Evolutionary conservation across 306 rosid species (phyloP).

Genomic region (Cicer cuneatum): DNA sequence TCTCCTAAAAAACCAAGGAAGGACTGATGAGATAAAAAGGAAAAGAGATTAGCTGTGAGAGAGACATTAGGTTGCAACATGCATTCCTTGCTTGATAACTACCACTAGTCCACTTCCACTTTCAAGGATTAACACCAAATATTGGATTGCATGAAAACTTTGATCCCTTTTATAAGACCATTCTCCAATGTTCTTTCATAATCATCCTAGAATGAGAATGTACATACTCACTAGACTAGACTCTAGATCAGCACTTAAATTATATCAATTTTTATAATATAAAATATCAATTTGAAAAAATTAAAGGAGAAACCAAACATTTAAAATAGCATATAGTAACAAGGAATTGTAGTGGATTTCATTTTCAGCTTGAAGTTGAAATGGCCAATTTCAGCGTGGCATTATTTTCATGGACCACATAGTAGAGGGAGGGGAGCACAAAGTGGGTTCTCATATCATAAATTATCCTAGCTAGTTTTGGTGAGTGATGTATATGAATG

Average conservation of each 20-base stretch:
- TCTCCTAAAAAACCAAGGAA: background rate
- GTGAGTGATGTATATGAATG: slow-evolving; percentile 35
- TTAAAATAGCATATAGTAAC: background rate
- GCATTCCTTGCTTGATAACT: slow-evolving; percentile 44
- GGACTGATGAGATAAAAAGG: background rate
- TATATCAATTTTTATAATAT: background rate
- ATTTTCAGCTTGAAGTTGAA: slow-evolving; percentile 36
- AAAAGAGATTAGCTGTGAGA: slow-evolving; percentile 32
- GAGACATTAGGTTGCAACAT: slow-evolving; percentile 2
- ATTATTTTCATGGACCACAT: slow-evolving; percentile 52
- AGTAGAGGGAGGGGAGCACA: slow-evolving; percentile 1
- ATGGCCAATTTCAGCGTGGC: slow-evolving; percentile 30
- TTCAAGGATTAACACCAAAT: slow-evolving; percentile 30
- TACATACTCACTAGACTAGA: slow-evolving; percentile 34
- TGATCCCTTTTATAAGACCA: slow-evolving; percentile 28
- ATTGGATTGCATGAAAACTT: slow-evolving; percentile 37
- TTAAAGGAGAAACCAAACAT: too few relatives aligned
- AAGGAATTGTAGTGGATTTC: slow-evolving; percentile 40
- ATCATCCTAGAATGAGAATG: slow-evolving; percentile 33
- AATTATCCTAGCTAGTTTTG: slow-evolving; percentile 30
- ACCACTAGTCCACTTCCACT: slow-evolving; percentile 18
- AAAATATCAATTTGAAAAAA: background rate
- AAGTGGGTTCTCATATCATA: slow-evolving; percentile 34
- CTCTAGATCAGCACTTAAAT: background rate
- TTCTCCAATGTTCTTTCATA: slow-evolving; percentile 29